These are phyloP conservation scores for Austroboletus niveus DNA, from an alignment of 1,284 basidiomycete genomes.

Conservation along the genomic window DNA sequence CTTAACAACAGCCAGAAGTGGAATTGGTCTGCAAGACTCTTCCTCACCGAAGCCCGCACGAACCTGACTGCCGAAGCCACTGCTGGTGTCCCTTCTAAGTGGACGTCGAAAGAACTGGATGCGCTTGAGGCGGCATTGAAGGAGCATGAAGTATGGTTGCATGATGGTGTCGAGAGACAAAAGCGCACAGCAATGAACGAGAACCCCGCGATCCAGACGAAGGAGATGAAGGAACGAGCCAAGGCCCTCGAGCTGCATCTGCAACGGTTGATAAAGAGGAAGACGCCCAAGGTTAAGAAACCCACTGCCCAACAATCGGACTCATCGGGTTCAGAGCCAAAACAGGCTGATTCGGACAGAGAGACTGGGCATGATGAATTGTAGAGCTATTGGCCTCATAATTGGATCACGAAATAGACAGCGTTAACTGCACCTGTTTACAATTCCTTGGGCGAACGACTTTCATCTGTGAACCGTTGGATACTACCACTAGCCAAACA, in stretches of 20 bases:
- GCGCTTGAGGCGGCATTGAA: slow-evolving; percentile 69
- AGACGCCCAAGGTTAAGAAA: slow-evolving; percentile 55
- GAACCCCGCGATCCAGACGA: slow-evolving; percentile 79
- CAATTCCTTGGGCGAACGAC: no score
- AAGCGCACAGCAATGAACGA: slow-evolving; percentile 68
- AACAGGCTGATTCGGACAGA: slow-evolving; percentile 13
- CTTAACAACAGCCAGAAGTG: slow-evolving; percentile 79
- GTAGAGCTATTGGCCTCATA: slow-evolving; percentile 12
- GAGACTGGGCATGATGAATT: slow-evolving; percentile 29
- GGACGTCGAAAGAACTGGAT: slow-evolving; percentile 80
- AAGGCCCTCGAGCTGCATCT: slow-evolving; percentile 77
- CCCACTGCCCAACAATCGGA: slow-evolving; percentile 14
- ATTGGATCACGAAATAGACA: no score
- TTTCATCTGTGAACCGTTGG: no score
- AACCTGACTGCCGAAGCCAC: slow-evolving; percentile 66
- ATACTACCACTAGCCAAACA: no score
- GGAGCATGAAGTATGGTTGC: slow-evolving; percentile 80
- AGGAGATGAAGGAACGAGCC: slow-evolving; percentile 79
- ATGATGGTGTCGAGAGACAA: slow-evolving; percentile 78
- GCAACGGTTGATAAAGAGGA: slow-evolving; percentile 65
- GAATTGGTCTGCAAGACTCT: slow-evolving; percentile 78
- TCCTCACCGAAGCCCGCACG: slow-evolving; percentile 74
- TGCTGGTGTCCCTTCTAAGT: slow-evolving; percentile 65
- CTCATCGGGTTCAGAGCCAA: slow-evolving; percentile 20
- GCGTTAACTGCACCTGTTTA: no score